Conservation (phyloP, 331 rosid species). For the Saraca asoca region DNA sequence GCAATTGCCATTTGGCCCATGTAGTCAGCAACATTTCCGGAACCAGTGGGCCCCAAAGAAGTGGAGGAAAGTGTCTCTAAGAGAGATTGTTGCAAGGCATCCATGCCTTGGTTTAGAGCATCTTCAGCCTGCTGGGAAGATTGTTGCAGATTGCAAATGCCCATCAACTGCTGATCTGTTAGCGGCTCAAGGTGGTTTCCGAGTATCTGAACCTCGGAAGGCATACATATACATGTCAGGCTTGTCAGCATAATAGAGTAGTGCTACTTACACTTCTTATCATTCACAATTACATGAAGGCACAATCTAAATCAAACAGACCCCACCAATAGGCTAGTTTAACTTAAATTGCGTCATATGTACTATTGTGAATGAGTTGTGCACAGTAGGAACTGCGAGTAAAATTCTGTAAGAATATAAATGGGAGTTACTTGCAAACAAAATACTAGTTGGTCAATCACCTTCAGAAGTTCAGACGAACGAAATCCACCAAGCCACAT, state of each 20-base stretch:
- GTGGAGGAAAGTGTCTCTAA: slow-evolving; percentile 59
- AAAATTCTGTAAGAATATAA: too few relatives aligned
- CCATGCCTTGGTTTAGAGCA: slow-evolving; percentile 74
- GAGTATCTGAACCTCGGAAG: slow-evolving; percentile 52
- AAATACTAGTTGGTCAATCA: slow-evolving; percentile 11
- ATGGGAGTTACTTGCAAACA: not conserved
- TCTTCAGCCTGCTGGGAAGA: slow-evolving; percentile 71
- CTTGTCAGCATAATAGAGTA: not conserved
- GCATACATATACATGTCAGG: not conserved
- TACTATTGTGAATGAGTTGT: too few relatives aligned
- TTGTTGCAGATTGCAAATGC: slow-evolving; percentile 59
- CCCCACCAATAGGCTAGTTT: too few relatives aligned
- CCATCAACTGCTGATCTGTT: slow-evolving; percentile 70
- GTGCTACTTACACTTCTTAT: too few relatives aligned
- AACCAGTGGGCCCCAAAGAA: slow-evolving; percentile 42
- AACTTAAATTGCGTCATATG: too few relatives aligned
- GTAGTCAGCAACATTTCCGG: slow-evolving; percentile 71
- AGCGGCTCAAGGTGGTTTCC: slow-evolving; percentile 70
- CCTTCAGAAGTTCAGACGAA: slow-evolving; percentile 77
- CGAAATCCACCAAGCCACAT: slow-evolving; percentile 87
- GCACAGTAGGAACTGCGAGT: too few relatives aligned
- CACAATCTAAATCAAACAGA: too few relatives aligned
- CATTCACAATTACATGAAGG: too few relatives aligned
- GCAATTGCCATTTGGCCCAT: slow-evolving; percentile 85
- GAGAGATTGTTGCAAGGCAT: slow-evolving; percentile 63